These are phyloP conservation scores for Eucalyptus camaldulensis DNA, from an alignment of 345 rosid genomes.

Conservation along the genomic window DNA sequence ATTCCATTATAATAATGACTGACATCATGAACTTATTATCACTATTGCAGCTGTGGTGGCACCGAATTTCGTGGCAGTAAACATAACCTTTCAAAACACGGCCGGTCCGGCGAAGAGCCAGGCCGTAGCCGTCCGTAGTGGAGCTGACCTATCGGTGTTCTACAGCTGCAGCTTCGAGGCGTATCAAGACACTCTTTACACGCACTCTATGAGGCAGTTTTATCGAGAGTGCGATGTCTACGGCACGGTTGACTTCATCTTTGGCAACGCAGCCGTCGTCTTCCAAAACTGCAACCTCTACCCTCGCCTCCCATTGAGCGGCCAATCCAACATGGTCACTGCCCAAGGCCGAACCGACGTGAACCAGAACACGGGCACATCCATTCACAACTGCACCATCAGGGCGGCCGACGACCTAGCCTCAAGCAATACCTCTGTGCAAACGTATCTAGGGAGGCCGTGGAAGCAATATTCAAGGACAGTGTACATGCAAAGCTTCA, in stretches of 20 bases:
- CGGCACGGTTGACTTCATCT: slow-evolving; percentile 87
- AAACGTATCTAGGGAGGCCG: slow-evolving; percentile 75
- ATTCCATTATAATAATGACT: no score
- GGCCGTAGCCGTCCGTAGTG: slow-evolving; percentile 68
- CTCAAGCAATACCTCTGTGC: slow-evolving; percentile 19
- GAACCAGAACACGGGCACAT: slow-evolving; percentile 78
- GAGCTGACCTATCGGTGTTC: slow-evolving; percentile 69
- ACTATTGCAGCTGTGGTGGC: slow-evolving; percentile 50
- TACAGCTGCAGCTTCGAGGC: slow-evolving; percentile 83
- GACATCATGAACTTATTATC: not conserved
- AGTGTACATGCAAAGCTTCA: slow-evolving; percentile 42
- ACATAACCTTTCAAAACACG: slow-evolving; percentile 74
- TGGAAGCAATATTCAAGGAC: slow-evolving; percentile 89
- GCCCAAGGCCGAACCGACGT: slow-evolving; percentile 85
- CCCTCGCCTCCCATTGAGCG: slow-evolving; percentile 55
- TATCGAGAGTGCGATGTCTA: slow-evolving; percentile 81
- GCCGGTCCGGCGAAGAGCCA: slow-evolving; percentile 85
- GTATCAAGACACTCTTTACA: slow-evolving; percentile 77
- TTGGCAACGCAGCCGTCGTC: slow-evolving; percentile 85
- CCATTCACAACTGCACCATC: slow-evolving; percentile 54
- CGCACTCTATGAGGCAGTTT: slow-evolving; percentile 72
- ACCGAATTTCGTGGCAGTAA: slow-evolving; percentile 70
- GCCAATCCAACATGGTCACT: slow-evolving; percentile 79
- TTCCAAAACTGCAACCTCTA: slow-evolving; percentile 67
- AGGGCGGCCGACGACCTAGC: slow-evolving; percentile 56